Percentiles rank a stretch among this genome's conserved stretches.
Conservation (phyloP, 345 rosid genomes). For the Citrus sp. region DNA sequence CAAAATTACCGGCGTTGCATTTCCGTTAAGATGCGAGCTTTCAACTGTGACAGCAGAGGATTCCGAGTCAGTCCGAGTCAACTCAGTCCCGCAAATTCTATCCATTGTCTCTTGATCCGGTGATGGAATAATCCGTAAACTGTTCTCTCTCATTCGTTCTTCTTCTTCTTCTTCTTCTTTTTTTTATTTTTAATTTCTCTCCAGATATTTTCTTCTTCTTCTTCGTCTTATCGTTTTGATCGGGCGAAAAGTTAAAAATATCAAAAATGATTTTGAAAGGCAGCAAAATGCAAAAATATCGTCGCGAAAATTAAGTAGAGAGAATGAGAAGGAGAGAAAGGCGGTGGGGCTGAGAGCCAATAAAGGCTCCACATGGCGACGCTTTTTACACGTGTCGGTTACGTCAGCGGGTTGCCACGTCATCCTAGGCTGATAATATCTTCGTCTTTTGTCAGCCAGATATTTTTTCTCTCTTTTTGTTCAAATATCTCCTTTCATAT, state of each 20-base stretch:
- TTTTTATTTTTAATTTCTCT: not conserved
- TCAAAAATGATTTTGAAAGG: not conserved
- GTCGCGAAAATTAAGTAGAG: slow-evolving; percentile 15
- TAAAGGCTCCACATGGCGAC: slow-evolving; percentile 54
- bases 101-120: slow-evolving; percentile 29
- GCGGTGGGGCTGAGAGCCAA: slow-evolving; percentile 15
- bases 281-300: not conserved
- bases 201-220: slow-evolving; percentile 1
- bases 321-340: slow-evolving; percentile 2
- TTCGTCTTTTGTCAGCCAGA: slow-evolving; percentile 36
- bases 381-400: slow-evolving; percentile 54
- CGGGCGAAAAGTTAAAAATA: not conserved
- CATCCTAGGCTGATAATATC: slow-evolving; percentile 40
- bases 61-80: slow-evolving; percentile 34
- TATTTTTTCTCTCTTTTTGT: slow-evolving; percentile 24
- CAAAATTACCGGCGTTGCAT: slow-evolving; percentile 30
- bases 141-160: not conserved
- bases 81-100: slow-evolving; percentile 23
- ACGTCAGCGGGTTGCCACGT: slow-evolving; percentile 32
- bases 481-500: not conserved
- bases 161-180: not conserved
- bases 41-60: slow-evolving; percentile 38
- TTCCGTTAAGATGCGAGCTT: slow-evolving; percentile 14
- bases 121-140: slow-evolving; percentile 17
- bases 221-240: not conserved